These are phyloP conservation scores for Stereocaulon alpinum DNA, from an alignment of 495 filamentous ascomycete species.

Conservation along the genomic window DNA sequence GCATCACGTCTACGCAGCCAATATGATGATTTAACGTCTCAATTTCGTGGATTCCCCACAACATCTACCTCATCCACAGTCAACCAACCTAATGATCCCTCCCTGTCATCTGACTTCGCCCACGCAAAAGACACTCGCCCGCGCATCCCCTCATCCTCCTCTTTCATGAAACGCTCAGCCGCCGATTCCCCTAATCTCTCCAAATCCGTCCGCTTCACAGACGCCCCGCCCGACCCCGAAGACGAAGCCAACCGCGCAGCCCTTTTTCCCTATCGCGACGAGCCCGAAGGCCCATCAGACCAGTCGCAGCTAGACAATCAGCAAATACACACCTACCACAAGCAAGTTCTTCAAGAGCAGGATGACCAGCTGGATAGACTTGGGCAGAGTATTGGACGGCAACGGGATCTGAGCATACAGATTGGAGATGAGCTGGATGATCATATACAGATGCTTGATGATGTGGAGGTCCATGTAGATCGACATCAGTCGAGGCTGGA, in stretches of 20 bases:
- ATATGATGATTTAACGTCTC: constrained; percentile 46
- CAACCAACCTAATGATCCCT: constrained; percentile 55
- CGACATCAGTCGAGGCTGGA: constrained; percentile 67
- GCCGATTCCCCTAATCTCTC: constrained; percentile 35
- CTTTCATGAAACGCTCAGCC: constrained; percentile 31
- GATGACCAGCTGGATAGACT: constrained; percentile 87
- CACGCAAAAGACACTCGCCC: constrained; percentile 42
- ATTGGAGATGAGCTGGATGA: constrained; percentile 93
- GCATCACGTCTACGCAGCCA: constrained; percentile 39
- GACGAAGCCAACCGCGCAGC: constrained; percentile 43
- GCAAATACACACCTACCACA: constrained; percentile 81
- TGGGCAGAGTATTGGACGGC: constrained; percentile 76
- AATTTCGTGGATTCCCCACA: constrained; percentile 51
- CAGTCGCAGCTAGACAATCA: constrained; percentile 62
- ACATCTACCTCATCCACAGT: constrained; percentile 37
- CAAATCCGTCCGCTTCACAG: constrained; percentile 89
- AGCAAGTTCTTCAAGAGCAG: constrained; percentile 67
- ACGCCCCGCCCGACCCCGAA: constrained; percentile 45
- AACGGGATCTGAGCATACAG: constrained; percentile 86
- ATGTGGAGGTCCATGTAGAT: constrained; percentile 72
- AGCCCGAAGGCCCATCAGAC: constrained; percentile 52
- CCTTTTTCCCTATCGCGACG: constrained; percentile 61
- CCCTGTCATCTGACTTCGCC: constrained; percentile 55
- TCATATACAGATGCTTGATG: constrained; percentile 80
- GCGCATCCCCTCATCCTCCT: constrained; percentile 29